Evolutionary conservation across 2,329 filamentous ascomycete species (phyloP).

Genomic region (Magnaporthiopsis rhizophila): DNA sequence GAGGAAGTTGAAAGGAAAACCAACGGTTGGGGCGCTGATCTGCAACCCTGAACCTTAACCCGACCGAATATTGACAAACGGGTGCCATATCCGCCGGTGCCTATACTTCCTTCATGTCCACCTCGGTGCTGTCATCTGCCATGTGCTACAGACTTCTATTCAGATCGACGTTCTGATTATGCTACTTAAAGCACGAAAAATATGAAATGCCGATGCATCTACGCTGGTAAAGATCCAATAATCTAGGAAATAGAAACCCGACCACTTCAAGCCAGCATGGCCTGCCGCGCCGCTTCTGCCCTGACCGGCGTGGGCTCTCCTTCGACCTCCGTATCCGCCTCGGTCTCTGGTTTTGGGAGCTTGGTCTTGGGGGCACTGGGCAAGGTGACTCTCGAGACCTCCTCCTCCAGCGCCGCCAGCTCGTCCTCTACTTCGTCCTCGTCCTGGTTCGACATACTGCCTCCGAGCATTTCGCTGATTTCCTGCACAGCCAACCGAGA

Average conservation of each 20-base stretch:
- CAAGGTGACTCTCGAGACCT: slow-evolving; percentile 34
- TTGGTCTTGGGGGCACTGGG: slow-evolving; percentile 49
- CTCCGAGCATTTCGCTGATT: slow-evolving; percentile 82
- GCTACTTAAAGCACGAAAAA: neutral
- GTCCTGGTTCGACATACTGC: slow-evolving; percentile 84
- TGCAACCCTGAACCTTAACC: neutral
- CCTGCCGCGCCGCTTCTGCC: slow-evolving; percentile 5
- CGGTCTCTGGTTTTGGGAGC: slow-evolving; percentile 6
- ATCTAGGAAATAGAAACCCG: neutral
- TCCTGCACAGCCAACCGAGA: slow-evolving; percentile 47
- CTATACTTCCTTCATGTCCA: no score
- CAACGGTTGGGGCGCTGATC: neutral
- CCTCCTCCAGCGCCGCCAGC: slow-evolving; percentile 68
- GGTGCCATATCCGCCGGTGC: neutral
- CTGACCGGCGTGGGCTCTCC: slow-evolving; percentile 1
- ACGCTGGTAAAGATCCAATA: neutral
- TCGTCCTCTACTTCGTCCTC: slow-evolving; percentile 98
- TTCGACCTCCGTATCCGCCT: slow-evolving; percentile 4
- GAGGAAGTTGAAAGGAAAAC: neutral
- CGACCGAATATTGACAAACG: neutral
- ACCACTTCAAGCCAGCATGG: slow-evolving; percentile 4
- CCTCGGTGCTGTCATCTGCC: no score
- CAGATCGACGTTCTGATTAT: neutral
- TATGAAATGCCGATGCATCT: neutral
- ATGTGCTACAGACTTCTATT: no score